Conservation (phyloP, 164 flowering plant species). For the Aristolochia contorta region DNA sequence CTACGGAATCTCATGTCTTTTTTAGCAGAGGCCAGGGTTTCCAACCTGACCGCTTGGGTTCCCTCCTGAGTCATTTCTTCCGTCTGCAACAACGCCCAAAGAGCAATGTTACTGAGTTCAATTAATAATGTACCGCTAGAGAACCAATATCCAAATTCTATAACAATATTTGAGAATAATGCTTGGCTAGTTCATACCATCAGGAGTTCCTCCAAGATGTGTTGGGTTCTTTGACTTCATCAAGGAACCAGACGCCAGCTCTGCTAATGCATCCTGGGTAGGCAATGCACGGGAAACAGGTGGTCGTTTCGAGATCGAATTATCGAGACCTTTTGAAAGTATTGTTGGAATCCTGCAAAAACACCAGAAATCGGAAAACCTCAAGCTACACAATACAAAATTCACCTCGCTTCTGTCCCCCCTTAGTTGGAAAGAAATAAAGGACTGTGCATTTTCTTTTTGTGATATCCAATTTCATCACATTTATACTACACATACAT, state of each 20-base stretch:
- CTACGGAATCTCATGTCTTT: slow-evolving; percentile 47
- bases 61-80: slow-evolving; percentile 5
- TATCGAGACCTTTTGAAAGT: slow-evolving; percentile 36
- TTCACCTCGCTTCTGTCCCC: too few relatives aligned
- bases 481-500: background rate
- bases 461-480: too few relatives aligned
- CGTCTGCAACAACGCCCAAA: background rate
- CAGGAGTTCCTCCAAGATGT: slow-evolving; percentile 13
- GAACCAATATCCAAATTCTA: too few relatives aligned
- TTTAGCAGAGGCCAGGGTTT: slow-evolving; percentile 19
- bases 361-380: background rate
- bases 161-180: too few relatives aligned
- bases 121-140: background rate
- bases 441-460: too few relatives aligned
- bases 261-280: slow-evolving; percentile 55
- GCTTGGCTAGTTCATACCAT: slow-evolving; percentile 32
- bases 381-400: too few relatives aligned
- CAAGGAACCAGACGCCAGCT: slow-evolving; percentile 24
- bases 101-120: background rate
- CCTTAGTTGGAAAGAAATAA: too few relatives aligned
- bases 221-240: slow-evolving; percentile 23
- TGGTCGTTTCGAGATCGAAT: slow-evolving; percentile 42
- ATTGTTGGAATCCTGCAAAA: slow-evolving; percentile 26
- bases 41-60: slow-evolving; percentile 16
- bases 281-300: slow-evolving; percentile 39